phyloP scores from a whole-genome alignment of 495 filamentous ascomycete species.

The Talaromyces proteolyticus region DNA sequence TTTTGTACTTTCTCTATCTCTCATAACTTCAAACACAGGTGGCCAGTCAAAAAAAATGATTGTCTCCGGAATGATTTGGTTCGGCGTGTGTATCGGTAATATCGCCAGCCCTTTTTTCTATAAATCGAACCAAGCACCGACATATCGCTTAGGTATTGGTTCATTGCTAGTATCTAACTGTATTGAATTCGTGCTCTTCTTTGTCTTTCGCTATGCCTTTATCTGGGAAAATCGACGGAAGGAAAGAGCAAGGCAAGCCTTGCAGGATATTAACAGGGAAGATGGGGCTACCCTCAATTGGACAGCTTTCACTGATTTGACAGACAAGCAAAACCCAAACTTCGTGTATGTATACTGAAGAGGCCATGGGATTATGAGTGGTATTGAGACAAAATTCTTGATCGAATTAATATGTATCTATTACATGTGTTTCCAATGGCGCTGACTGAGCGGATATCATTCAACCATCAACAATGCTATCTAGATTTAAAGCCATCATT shows the following conservation, averaged over 20 bases:
- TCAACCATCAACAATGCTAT: too few species aligned
- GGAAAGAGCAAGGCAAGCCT: not conserved
- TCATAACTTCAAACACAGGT: constrained; percentile 47
- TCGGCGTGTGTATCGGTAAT: constrained; percentile 4
- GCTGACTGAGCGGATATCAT: too few species aligned
- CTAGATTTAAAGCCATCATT: too few species aligned
- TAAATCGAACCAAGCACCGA: constrained; percentile 37
- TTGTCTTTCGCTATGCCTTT: not conserved
- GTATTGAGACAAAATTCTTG: not conserved
- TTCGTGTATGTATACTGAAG: constrained; percentile 4
- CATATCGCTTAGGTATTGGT: constrained; percentile 33
- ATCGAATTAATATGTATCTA: too few species aligned
- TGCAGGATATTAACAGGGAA: not conserved
- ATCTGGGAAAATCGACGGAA: constrained; percentile 5
- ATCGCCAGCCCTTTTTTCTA: constrained; percentile 12
- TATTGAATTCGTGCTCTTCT: not conserved
- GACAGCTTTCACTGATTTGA: constrained; percentile 1
- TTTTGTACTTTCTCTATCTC: constrained; percentile 48
- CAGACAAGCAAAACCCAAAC: constrained; percentile 3
- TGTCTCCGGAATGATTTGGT: constrained; percentile 6
- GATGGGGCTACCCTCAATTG: not conserved
- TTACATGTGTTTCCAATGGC: too few species aligned
- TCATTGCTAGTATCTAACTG: constrained; percentile 34
- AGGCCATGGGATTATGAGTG: not conserved
- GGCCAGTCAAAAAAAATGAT: constrained; percentile 45